Base-by-base conservation (phyloP, 257 asterid species). In the Capsicum baccatum region DNA sequence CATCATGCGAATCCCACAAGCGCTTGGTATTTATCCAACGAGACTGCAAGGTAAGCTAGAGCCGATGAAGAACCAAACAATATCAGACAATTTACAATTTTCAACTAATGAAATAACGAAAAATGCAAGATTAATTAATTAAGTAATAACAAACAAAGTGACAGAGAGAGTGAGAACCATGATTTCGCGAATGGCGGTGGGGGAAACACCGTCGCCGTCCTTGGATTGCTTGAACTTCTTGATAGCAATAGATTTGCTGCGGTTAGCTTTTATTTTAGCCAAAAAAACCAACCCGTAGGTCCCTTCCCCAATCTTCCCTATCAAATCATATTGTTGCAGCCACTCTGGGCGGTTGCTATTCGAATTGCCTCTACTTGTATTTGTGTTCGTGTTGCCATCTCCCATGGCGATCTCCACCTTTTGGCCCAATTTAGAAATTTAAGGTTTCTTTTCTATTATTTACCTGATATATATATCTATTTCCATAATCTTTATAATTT, bases 181-280 rank as follows among this genome's bases (percentile, higher is more conserved):
- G 81, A 96, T 96, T 91, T 96, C 99, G 35, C 99, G 98, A 88
- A 96, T 96, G 42, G 99, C 99, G n/a, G 98, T 96, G 11, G 99
- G 99, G 79, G 99, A 96, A 83, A 96, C 97, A 83, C 99, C 98
- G 83, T 96, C 99, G 3, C 99, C 99, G 14, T 96, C 99, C 87
- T 96, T 96, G 71, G 99, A 92, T 91, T 94, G 99, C 96, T 96
- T 96, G 93, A 96, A 96, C 85, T 94, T 96, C 91, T 96, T 96
- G 84, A 97, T 95, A 7, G 99, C 99, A 52, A 97, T 94, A 62
- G 98, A 89, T 91, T 94, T 95, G 79, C 93, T 68, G 54, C 96
- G 94, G 80, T 92, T 93, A 54, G 95, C 84, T 90, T 95, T 97
- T 8, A 97, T 89, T 91, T 93, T 97, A 17, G 99, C 96, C 86